Base-by-base conservation (phyloP, 148 eudicot genomes). In the Amaranthus cruentus region DNA sequence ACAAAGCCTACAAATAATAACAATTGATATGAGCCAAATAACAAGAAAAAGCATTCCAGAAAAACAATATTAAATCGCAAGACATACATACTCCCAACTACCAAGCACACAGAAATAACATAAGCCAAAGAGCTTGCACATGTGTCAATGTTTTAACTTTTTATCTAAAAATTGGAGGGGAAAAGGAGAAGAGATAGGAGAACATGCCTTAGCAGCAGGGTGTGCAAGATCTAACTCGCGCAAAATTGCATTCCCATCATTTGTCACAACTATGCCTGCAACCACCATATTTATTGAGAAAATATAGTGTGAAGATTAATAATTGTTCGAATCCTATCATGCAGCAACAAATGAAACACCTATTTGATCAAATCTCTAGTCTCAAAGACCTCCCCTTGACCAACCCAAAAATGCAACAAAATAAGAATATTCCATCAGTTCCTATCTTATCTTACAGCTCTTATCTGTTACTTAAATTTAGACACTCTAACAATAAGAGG, bases 181-280 rank as follows among this genome's bases (percentile, higher is more conserved):
- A n/a, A 3, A 58, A 46, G 46, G 10, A 42, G 57, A 14, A 18
- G 61, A 44, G 3, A 8, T 49, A 2, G 52, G 62, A 75, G 62
- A 56, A 60, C 65, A 77, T 87, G 79, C 98, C 96, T 95, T 91
- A 10, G 97, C 98, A 77, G 98, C 98, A 50, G 98, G 97, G 79
- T 95, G 97, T 47, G 98, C 98, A 85, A 95, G 78, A 87, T 95
- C 98, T 62, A 95, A 77, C 77, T 95, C 98, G 53, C 98, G 89
- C 71, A 95, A 77, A 77, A 95, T 95, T 48, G 98, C 96, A 82
- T 95, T 95, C 70, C 98, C 97, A 63, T 94, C 98, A 87, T 94
- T 94, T 10, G 98, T 94, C 62, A 94, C 97, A 69, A 91, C 98
- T 77, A 94, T 91, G 51, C 98, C 98, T 94, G 87, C 50, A 71